Conservation (phyloP, 1,139 yeast genomes). For the Candida glucosophila region DNA sequence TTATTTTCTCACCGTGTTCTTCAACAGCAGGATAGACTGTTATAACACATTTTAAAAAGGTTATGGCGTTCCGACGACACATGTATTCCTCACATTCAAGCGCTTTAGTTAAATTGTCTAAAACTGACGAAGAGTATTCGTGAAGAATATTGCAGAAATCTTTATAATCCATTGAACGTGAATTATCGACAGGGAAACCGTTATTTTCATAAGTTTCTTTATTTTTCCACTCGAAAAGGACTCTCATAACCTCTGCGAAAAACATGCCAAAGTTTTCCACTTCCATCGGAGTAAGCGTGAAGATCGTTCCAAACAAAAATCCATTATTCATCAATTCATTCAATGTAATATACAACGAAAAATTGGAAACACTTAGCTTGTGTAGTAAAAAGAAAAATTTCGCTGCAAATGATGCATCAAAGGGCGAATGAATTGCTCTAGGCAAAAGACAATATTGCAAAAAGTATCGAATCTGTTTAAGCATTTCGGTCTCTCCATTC, state of each 20-base stretch:
- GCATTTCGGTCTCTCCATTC: constrained; percentile 10
- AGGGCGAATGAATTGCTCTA: constrained; percentile 68
- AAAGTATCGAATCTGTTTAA: constrained; percentile 25
- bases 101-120: constrained; percentile 39
- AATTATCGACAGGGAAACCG: not conserved
- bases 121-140: constrained; percentile 47
- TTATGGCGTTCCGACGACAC: constrained; percentile 75
- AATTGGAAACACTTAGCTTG: constrained; percentile 31
- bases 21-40: constrained; percentile 62
- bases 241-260: constrained; percentile 45
- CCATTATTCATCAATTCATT: constrained; percentile 42
- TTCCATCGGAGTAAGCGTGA: constrained; percentile 67
- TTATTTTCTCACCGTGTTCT: constrained; percentile 54
- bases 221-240: constrained; percentile 36
- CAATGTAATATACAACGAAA: constrained; percentile 35
- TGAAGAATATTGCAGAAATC: constrained; percentile 35
- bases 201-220: constrained; percentile 10
- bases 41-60: constrained; percentile 61
- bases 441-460: constrained; percentile 68
- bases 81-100: constrained; percentile 59
- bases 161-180: too few species aligned
- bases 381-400: constrained; percentile 51
- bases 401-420: constrained; percentile 73
- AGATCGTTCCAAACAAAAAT: constrained; percentile 51
- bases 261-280: constrained; percentile 81